phyloP scores from a whole-genome alignment of 1,139 yeast genomes.

The Pichia cactophila region DNA sequence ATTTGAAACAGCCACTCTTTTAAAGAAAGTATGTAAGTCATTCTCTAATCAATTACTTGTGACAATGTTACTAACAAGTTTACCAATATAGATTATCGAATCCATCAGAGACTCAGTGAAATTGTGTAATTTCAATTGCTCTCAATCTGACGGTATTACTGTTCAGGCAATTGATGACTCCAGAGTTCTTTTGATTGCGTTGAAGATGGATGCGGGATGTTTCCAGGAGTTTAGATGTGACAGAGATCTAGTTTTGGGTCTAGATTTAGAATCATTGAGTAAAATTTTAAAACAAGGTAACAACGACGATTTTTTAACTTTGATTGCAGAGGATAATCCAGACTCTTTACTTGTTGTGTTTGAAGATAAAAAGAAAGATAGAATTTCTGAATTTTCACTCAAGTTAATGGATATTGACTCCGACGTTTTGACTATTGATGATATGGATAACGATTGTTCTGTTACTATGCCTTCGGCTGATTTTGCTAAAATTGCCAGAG shows the following conservation, averaged over 20 bases:
- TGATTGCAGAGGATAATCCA: constrained; percentile 89
- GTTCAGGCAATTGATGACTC: constrained; percentile 98
- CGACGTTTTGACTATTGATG: constrained; percentile 89
- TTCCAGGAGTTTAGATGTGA: constrained; percentile 93
- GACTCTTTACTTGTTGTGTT: constrained; percentile 75
- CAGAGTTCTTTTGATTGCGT: constrained; percentile 84
- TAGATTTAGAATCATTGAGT: constrained; percentile 77
- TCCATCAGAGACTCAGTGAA: constrained; percentile 90
- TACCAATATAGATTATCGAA: constrained; percentile 52
- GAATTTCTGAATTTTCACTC: constrained; percentile 86
- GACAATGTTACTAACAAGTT: not conserved
- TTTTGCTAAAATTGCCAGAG: constrained; percentile 85
- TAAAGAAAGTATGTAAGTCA: constrained; percentile 55
- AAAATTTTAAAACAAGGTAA: constrained; percentile 89
- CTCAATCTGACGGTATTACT: constrained; percentile 79
- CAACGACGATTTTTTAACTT: constrained; percentile 79
- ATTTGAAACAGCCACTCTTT: constrained; percentile 84
- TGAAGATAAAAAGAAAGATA: constrained; percentile 85
- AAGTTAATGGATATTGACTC: constrained; percentile 96
- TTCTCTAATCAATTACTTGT: not conserved
- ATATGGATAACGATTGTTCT: constrained; percentile 82
- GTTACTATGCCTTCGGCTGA: constrained; percentile 83
- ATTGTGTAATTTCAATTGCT: constrained; percentile 92
- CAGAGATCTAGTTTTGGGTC: constrained; percentile 85
- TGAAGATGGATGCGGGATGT: constrained; percentile 84